A percentile compares a stretch with the other conserved stretches of the same genome.
These are phyloP conservation scores for Pholiota conissans DNA, from an alignment of 768 basidiomycete genomes.

Conservation along the genomic window DNA sequence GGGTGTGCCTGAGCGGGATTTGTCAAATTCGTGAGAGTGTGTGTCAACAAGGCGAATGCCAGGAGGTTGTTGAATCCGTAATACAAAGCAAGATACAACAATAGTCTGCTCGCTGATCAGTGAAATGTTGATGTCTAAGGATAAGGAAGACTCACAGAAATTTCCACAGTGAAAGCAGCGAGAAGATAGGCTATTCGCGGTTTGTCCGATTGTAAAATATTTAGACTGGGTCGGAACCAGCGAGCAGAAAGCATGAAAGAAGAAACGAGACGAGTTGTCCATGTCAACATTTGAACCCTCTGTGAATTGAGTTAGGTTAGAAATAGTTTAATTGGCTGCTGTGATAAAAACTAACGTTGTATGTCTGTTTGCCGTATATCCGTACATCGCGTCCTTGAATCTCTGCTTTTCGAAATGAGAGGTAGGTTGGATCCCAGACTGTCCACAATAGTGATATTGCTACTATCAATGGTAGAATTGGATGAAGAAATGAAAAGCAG, in stretches of 20 bases:
- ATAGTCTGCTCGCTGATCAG: constrained; percentile 41
- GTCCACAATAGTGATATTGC: constrained; percentile 73
- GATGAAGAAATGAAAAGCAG: constrained; percentile 28
- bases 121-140: constrained; percentile 1
- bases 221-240: constrained; percentile 39
- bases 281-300: constrained; percentile 59
- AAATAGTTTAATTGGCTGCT: too few species aligned
- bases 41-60: constrained; percentile 69
- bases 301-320: constrained; percentile 30
- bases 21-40: constrained; percentile 37
- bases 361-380: constrained; percentile 59
- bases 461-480: constrained; percentile 49
- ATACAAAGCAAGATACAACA: constrained; percentile 48
- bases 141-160: constrained; percentile 44
- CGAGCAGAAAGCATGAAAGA: constrained; percentile 43
- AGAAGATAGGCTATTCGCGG: constrained; percentile 43
- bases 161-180: constrained; percentile 47
- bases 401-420: constrained; percentile 54
- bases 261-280: constrained; percentile 57
- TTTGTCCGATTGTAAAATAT: constrained; percentile 35
- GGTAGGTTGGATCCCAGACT: constrained; percentile 85
- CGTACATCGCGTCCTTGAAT: constrained; percentile 74
- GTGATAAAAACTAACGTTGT: constrained; percentile 46
- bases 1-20: constrained; percentile 48
- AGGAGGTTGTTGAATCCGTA: constrained; percentile 70